Percentiles rank a stretch among this genome's conserved stretches.
Evolutionary conservation across 202 grass and related monocot species (phyloP).

Genomic region (Schoenoplectus triqueter): DNA sequence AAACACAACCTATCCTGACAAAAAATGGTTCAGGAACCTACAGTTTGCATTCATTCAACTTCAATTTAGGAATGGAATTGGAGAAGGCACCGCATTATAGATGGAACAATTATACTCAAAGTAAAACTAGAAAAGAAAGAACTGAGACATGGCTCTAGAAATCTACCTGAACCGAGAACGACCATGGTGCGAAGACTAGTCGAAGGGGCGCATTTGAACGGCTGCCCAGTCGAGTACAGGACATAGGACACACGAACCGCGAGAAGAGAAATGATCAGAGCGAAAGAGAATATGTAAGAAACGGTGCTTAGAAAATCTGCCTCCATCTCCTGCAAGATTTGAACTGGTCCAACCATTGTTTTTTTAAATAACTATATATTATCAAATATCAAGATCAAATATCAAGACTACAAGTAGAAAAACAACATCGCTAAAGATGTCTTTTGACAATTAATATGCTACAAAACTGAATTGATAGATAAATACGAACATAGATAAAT

Average conservation of each 20-base stretch:
- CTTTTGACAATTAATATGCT: too few relatives aligned
- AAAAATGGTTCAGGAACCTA: neutral
- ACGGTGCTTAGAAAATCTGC: slow-evolving; percentile 2
- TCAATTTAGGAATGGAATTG: neutral
- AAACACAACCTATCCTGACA: neutral
- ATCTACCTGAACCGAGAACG: slow-evolving; percentile 76
- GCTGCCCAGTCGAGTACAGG: slow-evolving; percentile 55
- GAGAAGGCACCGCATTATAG: neutral
- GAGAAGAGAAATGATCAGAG: slow-evolving; percentile 57
- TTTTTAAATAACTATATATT: too few relatives aligned
- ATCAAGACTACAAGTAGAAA: too few relatives aligned
- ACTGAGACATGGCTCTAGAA: neutral
- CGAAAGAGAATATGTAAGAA: slow-evolving; percentile 40
- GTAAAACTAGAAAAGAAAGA: neutral
- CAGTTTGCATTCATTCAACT: slow-evolving; percentile 9
- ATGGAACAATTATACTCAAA: neutral
- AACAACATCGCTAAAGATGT: too few relatives aligned
- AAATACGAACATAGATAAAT: too few relatives aligned
- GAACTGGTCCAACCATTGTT: neutral
- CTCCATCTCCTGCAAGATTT: slow-evolving; percentile 50
- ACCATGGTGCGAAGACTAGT: slow-evolving; percentile 56
- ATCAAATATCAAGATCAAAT: too few relatives aligned
- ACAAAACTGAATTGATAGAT: too few relatives aligned
- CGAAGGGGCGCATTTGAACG: slow-evolving; percentile 18
- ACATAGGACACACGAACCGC: slow-evolving; percentile 57